Evolutionary conservation across 148 eudicot genomes (phyloP), one percentile per base, ranked within the genome.

Genomic region (Camellia japonica): DNA sequence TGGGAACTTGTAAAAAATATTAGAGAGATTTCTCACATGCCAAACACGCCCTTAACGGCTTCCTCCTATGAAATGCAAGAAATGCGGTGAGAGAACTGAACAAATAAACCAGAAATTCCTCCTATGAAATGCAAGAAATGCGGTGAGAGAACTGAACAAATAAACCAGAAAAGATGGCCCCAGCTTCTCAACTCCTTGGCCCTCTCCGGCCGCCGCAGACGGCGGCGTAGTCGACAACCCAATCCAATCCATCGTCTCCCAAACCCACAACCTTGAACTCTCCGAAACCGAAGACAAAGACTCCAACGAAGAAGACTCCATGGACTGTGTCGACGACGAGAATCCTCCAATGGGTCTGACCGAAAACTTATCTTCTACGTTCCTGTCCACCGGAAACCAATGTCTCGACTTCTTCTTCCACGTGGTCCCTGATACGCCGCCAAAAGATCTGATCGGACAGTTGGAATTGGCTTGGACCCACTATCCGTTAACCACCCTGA

Each of bases 341-440:
- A 16, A 75, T 3, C 51, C 49, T 18, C 38, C 41, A 3, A 71
- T 79, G 75, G 66, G 75, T 14, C 61, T 58, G 19, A 79, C 81
- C 3, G 76, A 58, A 52, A 79, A 79, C 47, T 0, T 2, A 55
- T 79, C 81, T 13, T 44, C 68, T 2, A 79, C 68, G 9, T 79
- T 56, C 74, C 44, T 79, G 7, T 55, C 81, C 74, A 11, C 81
- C 46, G 76, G 76, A 6, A 44, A 79, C 76, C 81, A 69, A 1
- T 79, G 68, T 63, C 81, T 79, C 7, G 79, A 76, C 67, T 62
- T 76, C 68, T 76, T 76, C 70, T 76, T 76, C 79, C 79, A 76
- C 43, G 68, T 71, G 58, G 69, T 70, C n/a, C 81, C 76, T 14
- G 20, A 44, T 41, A 79, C 81, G 38, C 49, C n/a, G 1, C 3